A percentile compares a stretch with the other conserved stretches of the same genome.
Conservation (phyloP, 1,139 yeast species). For the Yamadazyma aaseri region DNA sequence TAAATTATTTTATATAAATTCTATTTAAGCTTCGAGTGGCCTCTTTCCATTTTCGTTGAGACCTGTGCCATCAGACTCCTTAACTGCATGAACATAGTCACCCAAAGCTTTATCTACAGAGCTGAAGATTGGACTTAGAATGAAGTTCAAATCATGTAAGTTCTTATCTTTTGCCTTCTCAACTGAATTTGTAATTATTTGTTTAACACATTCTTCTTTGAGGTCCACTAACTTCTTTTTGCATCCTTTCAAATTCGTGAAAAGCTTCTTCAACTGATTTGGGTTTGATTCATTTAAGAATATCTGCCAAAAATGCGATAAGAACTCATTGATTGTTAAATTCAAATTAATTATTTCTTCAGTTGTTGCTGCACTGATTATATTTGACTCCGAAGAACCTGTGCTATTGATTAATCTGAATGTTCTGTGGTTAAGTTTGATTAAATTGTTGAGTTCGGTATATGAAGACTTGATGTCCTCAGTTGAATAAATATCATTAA, state of each 20-base stretch:
- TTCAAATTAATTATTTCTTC: constrained; percentile 41
- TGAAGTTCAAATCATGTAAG: constrained; percentile 30
- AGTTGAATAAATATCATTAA: constrained; percentile 39
- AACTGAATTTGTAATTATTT: constrained; percentile 5
- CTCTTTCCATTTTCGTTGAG: constrained; percentile 31
- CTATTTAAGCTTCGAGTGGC: too few species aligned
- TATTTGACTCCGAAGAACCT: constrained; percentile 7
- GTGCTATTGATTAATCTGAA: constrained; percentile 17
- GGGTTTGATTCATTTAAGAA: constrained; percentile 40
- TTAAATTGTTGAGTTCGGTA: constrained; percentile 47
- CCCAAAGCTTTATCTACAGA: constrained; percentile 32
- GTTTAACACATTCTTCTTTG: constrained; percentile 14
- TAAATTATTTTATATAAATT: too few species aligned
- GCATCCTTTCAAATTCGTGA: constrained; percentile 35
- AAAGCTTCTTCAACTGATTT: constrained; percentile 37
- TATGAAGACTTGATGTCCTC: constrained; percentile 47
- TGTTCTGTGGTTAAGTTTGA: constrained; percentile 52
- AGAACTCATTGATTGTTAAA: constrained; percentile 41
- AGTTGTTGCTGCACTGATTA: constrained; percentile 13
- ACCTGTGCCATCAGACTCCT: constrained; percentile 14
- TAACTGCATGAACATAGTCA: constrained; percentile 32
- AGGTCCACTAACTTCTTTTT: constrained; percentile 24
- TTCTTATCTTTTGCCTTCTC: constrained; percentile 36
- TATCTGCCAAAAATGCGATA: constrained; percentile 46
- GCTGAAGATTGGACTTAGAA: constrained; percentile 26